These are phyloP conservation scores for Kokia cookei DNA, from an alignment of 441 rosid genomes.

Conservation along the genomic window DNA sequence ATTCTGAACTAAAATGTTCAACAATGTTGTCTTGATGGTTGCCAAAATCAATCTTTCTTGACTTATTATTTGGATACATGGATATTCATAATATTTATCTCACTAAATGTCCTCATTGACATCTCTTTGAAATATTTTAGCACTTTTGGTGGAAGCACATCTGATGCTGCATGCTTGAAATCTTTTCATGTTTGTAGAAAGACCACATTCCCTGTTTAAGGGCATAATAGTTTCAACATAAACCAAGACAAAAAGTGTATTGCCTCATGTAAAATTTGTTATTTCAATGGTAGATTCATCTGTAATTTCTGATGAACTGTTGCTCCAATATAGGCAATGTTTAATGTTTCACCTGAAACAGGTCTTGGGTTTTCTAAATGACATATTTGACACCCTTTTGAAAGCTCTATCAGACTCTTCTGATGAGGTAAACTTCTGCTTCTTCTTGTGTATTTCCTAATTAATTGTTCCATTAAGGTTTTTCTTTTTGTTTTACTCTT, in stretches of 20 bases:
- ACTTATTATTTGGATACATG: not conserved
- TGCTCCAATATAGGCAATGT: slow-evolving; percentile 2
- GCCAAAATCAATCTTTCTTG: not conserved
- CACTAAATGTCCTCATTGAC: not conserved
- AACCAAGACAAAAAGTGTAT: not conserved
- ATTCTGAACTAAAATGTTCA: not conserved
- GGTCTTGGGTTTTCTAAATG: slow-evolving; percentile 78
- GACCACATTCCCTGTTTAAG: not conserved
- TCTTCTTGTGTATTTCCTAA: slow-evolving; percentile 1
- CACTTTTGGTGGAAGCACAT: not conserved
- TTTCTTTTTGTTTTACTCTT: not conserved
- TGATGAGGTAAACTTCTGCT: slow-evolving; percentile 60
- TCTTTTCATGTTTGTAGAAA: not conserved
- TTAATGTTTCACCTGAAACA: slow-evolving; percentile 36
- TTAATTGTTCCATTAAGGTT: slow-evolving; percentile 1
- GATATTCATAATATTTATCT: not conserved
- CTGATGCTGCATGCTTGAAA: not conserved
- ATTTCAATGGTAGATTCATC: not conserved
- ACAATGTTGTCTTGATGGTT: not conserved
- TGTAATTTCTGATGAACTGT: not conserved
- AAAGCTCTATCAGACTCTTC: slow-evolving; percentile 93
- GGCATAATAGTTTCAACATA: not conserved
- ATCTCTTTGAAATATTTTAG: not conserved
- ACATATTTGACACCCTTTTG: slow-evolving; percentile 88
- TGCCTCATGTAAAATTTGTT: not conserved